Evolutionary conservation across 2,329 filamentous ascomycete genomes (phyloP), one percentile per base, ranked within the genome.

Genomic region (Exophiala spinifera): DNA sequence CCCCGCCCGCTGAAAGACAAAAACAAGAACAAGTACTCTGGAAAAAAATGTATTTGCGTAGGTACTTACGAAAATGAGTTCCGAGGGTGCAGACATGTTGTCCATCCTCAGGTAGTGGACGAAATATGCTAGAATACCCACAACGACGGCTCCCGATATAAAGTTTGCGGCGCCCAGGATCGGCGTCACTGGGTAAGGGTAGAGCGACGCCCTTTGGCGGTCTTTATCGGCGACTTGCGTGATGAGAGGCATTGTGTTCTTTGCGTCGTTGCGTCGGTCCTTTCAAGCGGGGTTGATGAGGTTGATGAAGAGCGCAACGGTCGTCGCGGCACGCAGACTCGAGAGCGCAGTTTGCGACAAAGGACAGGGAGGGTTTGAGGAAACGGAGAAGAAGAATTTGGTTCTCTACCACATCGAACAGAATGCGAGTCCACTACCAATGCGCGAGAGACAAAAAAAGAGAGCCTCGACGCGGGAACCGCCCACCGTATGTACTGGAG

Each of bases 21-120:
- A n/a, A n/a, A n/a, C n/a, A n/a, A n/a, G n/a, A n/a, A n/a, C n/a
- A 25, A 25, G 23, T 7, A 25, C 23, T 25, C 23, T 25, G 23
- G 7, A 25, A 25, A 25, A 25, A 7, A n/a, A n/a, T n/a, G n/a
- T n/a, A n/a, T n/a, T n/a, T n/a, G 23, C 4, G 7, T 25, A 7
- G 4, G 4, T 37, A 59, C 73, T 58, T 72, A 82, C 80, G 56
- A 82, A 67, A n/a, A 83, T 71, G 63, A 83, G 83, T 1, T 79
- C 79, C 75, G 78, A 83, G 0, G 81, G 81, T 2, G 79, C 69
- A 34, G 70, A 71, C 66, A 75, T 79, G 49, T 75, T 66, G 55
- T 78, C 76, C 42, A 70, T 69, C 15, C 72, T 71, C 19, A 83
- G 72, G 57, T 81, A 75, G 61, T 72, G 77, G 53, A 79, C 74